Conservation (phyloP, 2,329 filamentous ascomycete species). For the Aspergillus fumigatiaffinis region DNA sequence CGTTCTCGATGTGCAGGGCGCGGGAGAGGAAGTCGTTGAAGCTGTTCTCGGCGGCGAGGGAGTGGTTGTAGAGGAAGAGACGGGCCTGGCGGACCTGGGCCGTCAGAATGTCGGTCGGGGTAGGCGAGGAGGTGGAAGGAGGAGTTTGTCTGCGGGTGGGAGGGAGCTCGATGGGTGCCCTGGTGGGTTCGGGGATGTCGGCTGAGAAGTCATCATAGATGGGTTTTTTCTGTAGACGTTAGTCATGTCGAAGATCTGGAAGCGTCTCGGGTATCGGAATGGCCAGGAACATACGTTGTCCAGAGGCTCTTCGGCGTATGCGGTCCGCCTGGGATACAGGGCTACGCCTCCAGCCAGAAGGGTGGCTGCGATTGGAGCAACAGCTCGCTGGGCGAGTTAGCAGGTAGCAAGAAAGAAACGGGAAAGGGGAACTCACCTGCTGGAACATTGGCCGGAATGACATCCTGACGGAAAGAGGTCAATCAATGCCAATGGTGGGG, state of each 20-base stretch:
- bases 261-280: slow-evolving; percentile 4
- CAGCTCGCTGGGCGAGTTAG: slow-evolving; percentile 35
- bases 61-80: slow-evolving; percentile 73
- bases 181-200: slow-evolving; percentile 26
- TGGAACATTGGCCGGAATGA: slow-evolving; percentile 40
- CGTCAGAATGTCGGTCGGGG: slow-evolving; percentile 86
- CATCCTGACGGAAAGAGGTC: slow-evolving; percentile 30
- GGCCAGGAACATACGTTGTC: slow-evolving; percentile 26
- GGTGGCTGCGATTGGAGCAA: slow-evolving; percentile 38
- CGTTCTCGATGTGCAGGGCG: slow-evolving; percentile 80
- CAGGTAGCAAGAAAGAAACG: slow-evolving; percentile 1
- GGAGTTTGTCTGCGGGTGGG: slow-evolving; percentile 13
- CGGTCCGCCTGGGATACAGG: slow-evolving; percentile 39
- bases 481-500: slow-evolving; percentile 18
- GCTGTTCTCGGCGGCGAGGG: slow-evolving; percentile 70
- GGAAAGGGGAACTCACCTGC: slow-evolving; percentile 28
- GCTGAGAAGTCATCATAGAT: slow-evolving; percentile 42
- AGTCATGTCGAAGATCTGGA: not conserved
- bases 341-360: slow-evolving; percentile 39
- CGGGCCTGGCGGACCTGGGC: slow-evolving; percentile 75
- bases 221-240: slow-evolving; percentile 35
- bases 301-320: slow-evolving; percentile 40
- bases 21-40: slow-evolving; percentile 78
- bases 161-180: not conserved
- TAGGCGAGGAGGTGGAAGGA: slow-evolving; percentile 49